Percentiles rank a stretch among this genome's conserved stretches.
Conservation (phyloP, 495 filamentous ascomycete genomes). For the Penicillium paxilli region DNA sequence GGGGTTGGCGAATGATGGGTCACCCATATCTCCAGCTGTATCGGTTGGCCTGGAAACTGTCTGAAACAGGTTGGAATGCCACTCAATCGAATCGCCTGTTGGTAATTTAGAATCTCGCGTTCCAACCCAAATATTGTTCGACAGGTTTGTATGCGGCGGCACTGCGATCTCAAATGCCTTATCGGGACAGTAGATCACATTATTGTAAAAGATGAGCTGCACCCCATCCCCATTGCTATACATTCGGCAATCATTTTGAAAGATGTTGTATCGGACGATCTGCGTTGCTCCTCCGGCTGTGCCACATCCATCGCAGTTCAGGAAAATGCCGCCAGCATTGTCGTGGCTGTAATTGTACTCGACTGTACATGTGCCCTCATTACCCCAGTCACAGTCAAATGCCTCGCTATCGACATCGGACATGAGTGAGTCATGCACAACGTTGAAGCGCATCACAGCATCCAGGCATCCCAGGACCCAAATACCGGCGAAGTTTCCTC, state of each 20-base stretch:
- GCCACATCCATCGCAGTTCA: slow-evolving; percentile 13
- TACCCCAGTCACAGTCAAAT: slow-evolving; percentile 13
- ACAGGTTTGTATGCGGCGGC: slow-evolving; percentile 3
- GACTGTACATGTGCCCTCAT: slow-evolving; percentile 10
- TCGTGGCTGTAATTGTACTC: slow-evolving; percentile 16
- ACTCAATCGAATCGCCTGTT: slow-evolving; percentile 3
- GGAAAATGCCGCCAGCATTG: slow-evolving; percentile 8
- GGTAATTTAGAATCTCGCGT: slow-evolving; percentile 8
- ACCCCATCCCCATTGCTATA: slow-evolving; percentile 9
- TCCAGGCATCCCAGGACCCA: slow-evolving; percentile 10
- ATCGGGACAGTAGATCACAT: slow-evolving; percentile 10
- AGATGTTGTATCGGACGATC: slow-evolving; percentile 14
- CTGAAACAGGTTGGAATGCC: slow-evolving; percentile 5
- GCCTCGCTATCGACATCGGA: slow-evolving; percentile 13
- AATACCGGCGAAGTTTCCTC: slow-evolving; percentile 11
- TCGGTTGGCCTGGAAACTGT: background rate
- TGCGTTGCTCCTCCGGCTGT: slow-evolving; percentile 7
- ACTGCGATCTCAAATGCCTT: slow-evolving; percentile 9
- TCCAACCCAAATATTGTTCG: slow-evolving; percentile 12
- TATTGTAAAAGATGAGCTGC: slow-evolving; percentile 10
- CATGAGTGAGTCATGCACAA: slow-evolving; percentile 10
- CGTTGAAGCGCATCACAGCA: slow-evolving; percentile 11
- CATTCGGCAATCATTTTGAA: slow-evolving; percentile 11
- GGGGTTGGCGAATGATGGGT: background rate
- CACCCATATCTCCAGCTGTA: background rate